Base-by-base conservation (phyloP, 192 early-diverging fungal species). In the Funneliformis geosporum region DNA sequence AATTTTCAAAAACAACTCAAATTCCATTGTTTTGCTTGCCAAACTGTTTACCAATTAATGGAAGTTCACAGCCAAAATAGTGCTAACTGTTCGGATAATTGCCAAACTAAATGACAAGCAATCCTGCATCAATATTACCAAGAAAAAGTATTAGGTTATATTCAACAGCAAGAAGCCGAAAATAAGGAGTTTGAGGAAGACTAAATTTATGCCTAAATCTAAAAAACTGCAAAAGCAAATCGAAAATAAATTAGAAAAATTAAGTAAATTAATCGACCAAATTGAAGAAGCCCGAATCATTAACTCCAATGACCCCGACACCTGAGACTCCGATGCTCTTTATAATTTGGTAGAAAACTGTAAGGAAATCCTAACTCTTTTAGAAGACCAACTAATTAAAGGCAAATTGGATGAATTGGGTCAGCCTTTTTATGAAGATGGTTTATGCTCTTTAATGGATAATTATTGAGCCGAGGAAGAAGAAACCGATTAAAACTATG, bases 371-470 rank as follows among this genome's bases (percentile, higher is more conserved):
- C 27, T 73, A 4, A 4, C 2, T 11, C 12, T 73, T 4, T 25
- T 73, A 47, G 70, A 73, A 50, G 70, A 73, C 18, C 5, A 73
- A 47, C 14, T 11, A 39, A 18, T 0, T 28, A 43, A 73, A 55
- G 9, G 1, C 2, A 2, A 21, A 27, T 8, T 14, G 6, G 70
- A 43, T 73, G 44, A 73, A 2, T 73, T 43, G 1, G 70, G 70
- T 8, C 2, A 73, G 1, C 70, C 70, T 3, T 27, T 73, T 25
- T 43, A n/a, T 7, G 70, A 7, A 73, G 46, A 43, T 5, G 43
- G 70, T 0, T 27, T 73, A 28, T 73, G 70, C 70, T 73, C 70
- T 73, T 73, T 73, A 12, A 42, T 73, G 21, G 70, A 73, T 55
- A 47, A 50, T 43, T 72, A 72, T 72, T 6, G 5, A 5, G n/a